Base-by-base conservation (phyloP, 768 basidiomycete genomes). In the Trametes villosa region DNA sequence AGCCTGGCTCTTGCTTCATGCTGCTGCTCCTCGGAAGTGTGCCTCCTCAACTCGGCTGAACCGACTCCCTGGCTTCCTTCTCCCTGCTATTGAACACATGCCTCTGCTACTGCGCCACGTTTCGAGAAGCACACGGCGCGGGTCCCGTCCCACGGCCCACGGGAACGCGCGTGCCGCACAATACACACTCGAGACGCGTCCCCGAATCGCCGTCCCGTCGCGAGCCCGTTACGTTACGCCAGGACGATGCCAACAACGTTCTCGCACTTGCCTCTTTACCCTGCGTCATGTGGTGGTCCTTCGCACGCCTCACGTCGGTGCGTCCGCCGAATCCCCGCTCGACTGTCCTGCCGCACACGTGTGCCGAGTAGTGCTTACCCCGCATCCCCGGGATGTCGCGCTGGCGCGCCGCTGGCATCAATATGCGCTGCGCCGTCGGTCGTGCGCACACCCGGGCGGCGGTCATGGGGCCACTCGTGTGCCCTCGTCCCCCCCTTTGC, bases 391-490 rank as follows among this genome's bases (percentile, higher is more conserved):
- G 41, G 15, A 20, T 53, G 61, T 51, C 46, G 56, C 49, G 55
- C 55, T 53, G 50, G 47, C 40, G 34, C 29, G 4, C 48, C 48
- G 41, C 50, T 29, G 50, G 56, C 61, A 42, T 26, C 40, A 27
- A 15, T n/a, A 12, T 44, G 5, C 34, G 55, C 52, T 63, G 61
- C 56, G 61, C 51, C 18, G 51, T 46, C 62, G 48, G 45, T 54
- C 34, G 61, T 42, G 42, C 29, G 12, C 49, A 29, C 27, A n/a
- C 42, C 5, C 24, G 56, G 38, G 36, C 50, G 52, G 36, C 20
- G 46, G 62, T 63, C 62, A 63, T 63, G 62, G 53, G 62, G 41
- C 34, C 51, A 22, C 36, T 41, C 62, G 62, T 55, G 62, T 53
- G 53, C 47, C 33, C 13, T 24, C 20, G n/a, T 30, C 30, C 29